phyloP scores from a whole-genome alignment of 768 basidiomycete genomes.

The Russula abietina region DNA sequence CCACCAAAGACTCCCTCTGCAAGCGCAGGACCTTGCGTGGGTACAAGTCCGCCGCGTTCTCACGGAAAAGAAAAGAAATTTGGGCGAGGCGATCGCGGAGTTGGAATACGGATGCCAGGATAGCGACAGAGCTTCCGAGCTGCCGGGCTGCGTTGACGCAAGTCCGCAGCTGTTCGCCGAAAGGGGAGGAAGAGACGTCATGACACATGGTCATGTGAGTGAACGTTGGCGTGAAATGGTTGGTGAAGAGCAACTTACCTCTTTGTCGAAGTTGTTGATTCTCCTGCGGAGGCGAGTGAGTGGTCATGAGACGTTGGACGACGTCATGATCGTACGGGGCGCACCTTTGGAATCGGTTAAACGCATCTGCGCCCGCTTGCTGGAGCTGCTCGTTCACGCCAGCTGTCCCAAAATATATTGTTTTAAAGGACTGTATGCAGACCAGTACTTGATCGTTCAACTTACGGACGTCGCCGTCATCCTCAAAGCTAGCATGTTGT shows the following conservation, averaged over 20 bases:
- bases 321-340: constrained; percentile 21
- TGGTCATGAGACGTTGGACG: constrained; percentile 8
- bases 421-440: neutral
- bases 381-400: constrained; percentile 66
- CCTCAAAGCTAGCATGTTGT: constrained; percentile 50
- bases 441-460: constrained; percentile 26
- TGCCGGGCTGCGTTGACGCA: constrained; percentile 76
- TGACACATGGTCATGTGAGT: constrained; percentile 7
- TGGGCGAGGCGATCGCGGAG: constrained; percentile 64
- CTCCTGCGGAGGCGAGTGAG: constrained; percentile 35
- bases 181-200: neutral
- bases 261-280: constrained; percentile 58
- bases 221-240: constrained; percentile 4
- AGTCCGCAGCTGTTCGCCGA: constrained; percentile 50
- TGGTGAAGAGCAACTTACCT: constrained; percentile 36
- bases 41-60: constrained; percentile 70
- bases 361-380: constrained; percentile 57
- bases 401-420: constrained; percentile 33
- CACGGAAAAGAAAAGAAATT: constrained; percentile 63
- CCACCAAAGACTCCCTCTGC: constrained; percentile 36
- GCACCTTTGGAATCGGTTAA: constrained; percentile 58
- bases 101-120: constrained; percentile 66
- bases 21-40: constrained; percentile 54
- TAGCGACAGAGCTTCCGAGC: constrained; percentile 70
- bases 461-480: constrained; percentile 64